Conservation (phyloP, 2,329 filamentous ascomycete species). For the Curvularia eragrostidis region DNA sequence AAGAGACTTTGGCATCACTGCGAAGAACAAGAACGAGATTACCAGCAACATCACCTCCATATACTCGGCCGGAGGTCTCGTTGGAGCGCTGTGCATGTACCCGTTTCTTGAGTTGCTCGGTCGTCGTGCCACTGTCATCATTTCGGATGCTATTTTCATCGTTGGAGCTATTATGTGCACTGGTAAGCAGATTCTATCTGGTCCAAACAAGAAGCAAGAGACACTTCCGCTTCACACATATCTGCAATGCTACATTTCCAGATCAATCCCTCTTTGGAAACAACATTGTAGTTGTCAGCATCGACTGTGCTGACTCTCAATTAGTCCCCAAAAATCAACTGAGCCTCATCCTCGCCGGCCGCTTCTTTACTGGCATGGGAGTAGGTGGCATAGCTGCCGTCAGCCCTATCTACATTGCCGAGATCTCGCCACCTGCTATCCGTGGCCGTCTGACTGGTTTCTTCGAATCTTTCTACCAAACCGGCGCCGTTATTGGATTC, state of each 20-base stretch:
- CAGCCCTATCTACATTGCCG: constrained; percentile 48
- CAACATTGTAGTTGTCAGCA: not conserved
- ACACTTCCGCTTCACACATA: not conserved
- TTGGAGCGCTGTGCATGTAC: constrained; percentile 59
- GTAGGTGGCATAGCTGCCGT: constrained; percentile 50
- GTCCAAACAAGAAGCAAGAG: not conserved
- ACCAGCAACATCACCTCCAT: constrained; percentile 59
- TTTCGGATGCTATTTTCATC: constrained; percentile 56
- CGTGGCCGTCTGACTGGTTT: constrained; percentile 70
- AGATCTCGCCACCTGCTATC: constrained; percentile 64
- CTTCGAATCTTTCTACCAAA: constrained; percentile 70
- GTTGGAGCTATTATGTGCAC: constrained; percentile 51
- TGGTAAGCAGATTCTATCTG: not conserved
- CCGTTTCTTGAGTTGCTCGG: constrained; percentile 56
- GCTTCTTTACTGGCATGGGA: constrained; percentile 50
- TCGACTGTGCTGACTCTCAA: not conserved
- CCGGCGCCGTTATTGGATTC: constrained; percentile 60
- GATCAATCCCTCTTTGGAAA: not conserved
- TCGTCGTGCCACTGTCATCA: constrained; percentile 59
- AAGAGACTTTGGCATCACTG: constrained; percentile 49
- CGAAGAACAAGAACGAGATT: constrained; percentile 49
- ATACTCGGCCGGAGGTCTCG: constrained; percentile 60
- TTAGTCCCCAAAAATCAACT: constrained; percentile 42
- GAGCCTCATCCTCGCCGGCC: constrained; percentile 52
- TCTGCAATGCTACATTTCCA: not conserved